Evolutionary conservation across 2,329 filamentous ascomycete species (phyloP), one percentile per base, ranked within the genome.

Genomic region (Colletotrichum sp.): DNA sequence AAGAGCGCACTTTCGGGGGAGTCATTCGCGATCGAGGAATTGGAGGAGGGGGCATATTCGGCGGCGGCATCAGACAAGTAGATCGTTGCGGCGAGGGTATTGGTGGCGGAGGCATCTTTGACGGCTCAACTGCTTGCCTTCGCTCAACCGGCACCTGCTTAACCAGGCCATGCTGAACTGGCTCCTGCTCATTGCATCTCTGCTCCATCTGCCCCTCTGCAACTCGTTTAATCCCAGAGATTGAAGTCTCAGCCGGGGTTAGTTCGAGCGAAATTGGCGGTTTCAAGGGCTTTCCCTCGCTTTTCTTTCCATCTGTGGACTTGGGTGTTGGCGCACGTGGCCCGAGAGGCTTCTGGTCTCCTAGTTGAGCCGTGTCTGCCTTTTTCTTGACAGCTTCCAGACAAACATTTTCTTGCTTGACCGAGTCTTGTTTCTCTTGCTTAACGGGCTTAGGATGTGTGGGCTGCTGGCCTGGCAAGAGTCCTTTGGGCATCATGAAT

Each of bases 401-500:
- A 43, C 9, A 5, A 4, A 43, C 8, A n/a, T 18, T 16, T n/a
- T 67, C 43, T 32, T 18, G 43, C 16, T 36, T 21, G 7, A 24
- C 16, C 43, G 28, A n/a, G 18, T 62, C 32, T 16, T 21, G 10
- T 12, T 62, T 62, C n/a, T 64, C 61, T 34, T 69, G 69, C 13
- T 71, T 55, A 13, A 55, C 16, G 34, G 69, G 62, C 48, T 59
- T 61, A 21, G 64, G 63, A 3, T 21, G 21, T 10, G 56, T 48
- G 18, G 66, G 30, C 24, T 28, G 21, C 24, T 48, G 67, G 21
- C 9, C 24, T 26, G 67, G 28, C 56, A 69, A 14, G n/a, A 62
- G 43, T 21, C 38, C 64, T 34, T 38, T 56, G 7, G 73, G 73
- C 73, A 75, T 73, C 73, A 75, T 75, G 64, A 75, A 75, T 5